phyloP scores from a whole-genome alignment of 306 rosid species.

The Dryas octopetala region DNA sequence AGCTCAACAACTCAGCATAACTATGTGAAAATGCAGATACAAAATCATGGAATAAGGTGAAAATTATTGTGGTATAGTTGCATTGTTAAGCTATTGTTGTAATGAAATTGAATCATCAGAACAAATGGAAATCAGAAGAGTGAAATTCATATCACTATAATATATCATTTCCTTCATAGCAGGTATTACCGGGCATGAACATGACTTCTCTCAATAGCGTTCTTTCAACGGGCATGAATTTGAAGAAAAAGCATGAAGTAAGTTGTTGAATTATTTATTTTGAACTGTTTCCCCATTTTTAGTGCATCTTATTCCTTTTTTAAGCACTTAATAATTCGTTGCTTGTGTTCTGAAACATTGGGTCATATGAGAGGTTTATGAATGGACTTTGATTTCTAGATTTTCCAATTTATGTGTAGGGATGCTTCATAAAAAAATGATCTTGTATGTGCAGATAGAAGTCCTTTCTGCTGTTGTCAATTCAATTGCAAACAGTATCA shows the following conservation, averaged over 20 bases:
- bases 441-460: constrained; percentile 58
- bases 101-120: not conserved
- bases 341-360: not conserved
- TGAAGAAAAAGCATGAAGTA: constrained; percentile 83
- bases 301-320: not conserved
- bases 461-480: constrained; percentile 68
- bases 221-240: constrained; percentile 88
- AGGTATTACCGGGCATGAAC: constrained; percentile 65
- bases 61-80: not conserved
- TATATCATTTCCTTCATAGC: constrained; percentile 23
- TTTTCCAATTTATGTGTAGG: constrained; percentile 19
- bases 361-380: not conserved
- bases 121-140: not conserved
- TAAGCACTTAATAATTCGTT: not conserved
- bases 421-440: constrained; percentile 15
- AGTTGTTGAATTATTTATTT: constrained; percentile 27
- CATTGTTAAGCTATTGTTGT: not conserved
- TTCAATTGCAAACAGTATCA: constrained; percentile 47
- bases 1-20: too few relatives aligned
- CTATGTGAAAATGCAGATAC: not conserved
- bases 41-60: not conserved
- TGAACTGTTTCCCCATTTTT: not conserved
- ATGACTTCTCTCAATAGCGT: constrained; percentile 58
- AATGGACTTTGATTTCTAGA: not conserved
- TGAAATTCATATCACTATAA: not conserved